Evolutionary conservation across 768 basidiomycete genomes (phyloP).

Genomic region (Serpula lacrymans): DNA sequence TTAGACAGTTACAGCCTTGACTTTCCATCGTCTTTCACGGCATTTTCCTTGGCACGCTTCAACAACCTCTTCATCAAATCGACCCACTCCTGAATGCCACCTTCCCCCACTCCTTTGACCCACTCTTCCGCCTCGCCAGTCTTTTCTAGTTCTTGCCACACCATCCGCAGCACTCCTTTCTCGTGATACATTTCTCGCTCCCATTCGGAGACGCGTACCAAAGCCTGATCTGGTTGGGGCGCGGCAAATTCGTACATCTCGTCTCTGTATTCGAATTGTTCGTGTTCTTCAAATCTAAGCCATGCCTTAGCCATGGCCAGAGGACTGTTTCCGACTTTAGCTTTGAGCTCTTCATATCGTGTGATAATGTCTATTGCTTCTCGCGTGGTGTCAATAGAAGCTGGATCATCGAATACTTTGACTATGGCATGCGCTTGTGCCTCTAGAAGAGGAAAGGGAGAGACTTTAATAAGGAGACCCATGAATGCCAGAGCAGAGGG

Average conservation of each 20-base stretch:
- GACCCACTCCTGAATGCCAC: constrained; percentile 60
- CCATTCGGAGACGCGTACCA: constrained; percentile 49
- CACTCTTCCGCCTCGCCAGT: constrained; percentile 56
- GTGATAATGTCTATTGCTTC: constrained; percentile 49
- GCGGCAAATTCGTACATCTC: constrained; percentile 48
- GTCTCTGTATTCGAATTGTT: constrained; percentile 71
- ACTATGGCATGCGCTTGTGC: constrained; percentile 68
- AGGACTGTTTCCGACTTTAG: constrained; percentile 29
- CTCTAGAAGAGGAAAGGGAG: constrained; percentile 77
- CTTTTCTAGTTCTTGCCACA: constrained; percentile 58
- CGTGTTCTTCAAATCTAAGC: constrained; percentile 46
- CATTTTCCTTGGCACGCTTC: constrained; percentile 21
- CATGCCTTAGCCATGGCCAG: constrained; percentile 49
- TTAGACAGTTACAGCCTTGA: too few relatives aligned
- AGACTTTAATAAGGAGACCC: constrained; percentile 54
- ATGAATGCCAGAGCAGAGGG: constrained; percentile 59
- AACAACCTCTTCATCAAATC: constrained; percentile 38
- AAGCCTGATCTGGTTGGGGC: constrained; percentile 20
- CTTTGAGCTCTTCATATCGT: constrained; percentile 43
- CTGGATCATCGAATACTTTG: constrained; percentile 50
- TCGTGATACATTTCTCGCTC: constrained; percentile 50
- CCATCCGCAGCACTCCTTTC: constrained; percentile 44
- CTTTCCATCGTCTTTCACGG: constrained; percentile 4
- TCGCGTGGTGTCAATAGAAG: constrained; percentile 41
- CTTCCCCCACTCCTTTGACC: constrained; percentile 61